Evolutionary conservation across 306 rosid genomes (phyloP), one percentile per base, ranked within the genome.

Genomic region (Oemleria cerasiformis): DNA sequence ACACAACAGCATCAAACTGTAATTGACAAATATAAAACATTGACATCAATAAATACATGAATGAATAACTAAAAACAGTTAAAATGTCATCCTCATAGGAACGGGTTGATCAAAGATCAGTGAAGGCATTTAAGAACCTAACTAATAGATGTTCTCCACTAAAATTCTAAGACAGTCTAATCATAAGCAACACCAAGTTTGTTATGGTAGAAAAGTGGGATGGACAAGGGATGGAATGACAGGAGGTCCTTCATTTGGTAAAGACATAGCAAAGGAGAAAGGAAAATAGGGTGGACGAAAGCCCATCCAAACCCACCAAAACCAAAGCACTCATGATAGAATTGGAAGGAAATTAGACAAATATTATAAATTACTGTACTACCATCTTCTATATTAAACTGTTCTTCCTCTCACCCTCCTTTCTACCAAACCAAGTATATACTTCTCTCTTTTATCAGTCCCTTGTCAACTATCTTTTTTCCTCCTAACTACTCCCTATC

Each of bases 1-100:
- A 77, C 61, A 49, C 54, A 70, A 60, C 57, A 75, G 39, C 19
- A 74, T 38, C 47, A 30, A 51, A 48, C 63, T 66, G 67, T 77
- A 74, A 71, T 47, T 42, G 60, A 65, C 42, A 65, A 2, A 42
- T 55, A 23, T 5, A 55, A 20, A 50, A 68, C 36, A 38, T 53
- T 44, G 13, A 20, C 63, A 36, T 36, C n/a, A 68, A 21, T 38
- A 54, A 39, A 39, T 49, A 25, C 7, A 39, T 30, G 62, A 72
- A 25, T 7, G 23, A 48, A n/a, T 1, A 38, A 49, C 42, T 12
- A 34, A 44, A 30, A n/a, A n/a, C 47, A 79, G n/a, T 41, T 65
- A 40, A 43, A 7, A 78, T 16, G n/a, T 42, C 47, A 68, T 73
- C 53, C 49, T 49, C 57, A 76, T 62, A 34, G 53, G 38, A 55